phyloP scores from a whole-genome alignment of 768 basidiomycete genomes.

The Mrakia blollopis region DNA sequence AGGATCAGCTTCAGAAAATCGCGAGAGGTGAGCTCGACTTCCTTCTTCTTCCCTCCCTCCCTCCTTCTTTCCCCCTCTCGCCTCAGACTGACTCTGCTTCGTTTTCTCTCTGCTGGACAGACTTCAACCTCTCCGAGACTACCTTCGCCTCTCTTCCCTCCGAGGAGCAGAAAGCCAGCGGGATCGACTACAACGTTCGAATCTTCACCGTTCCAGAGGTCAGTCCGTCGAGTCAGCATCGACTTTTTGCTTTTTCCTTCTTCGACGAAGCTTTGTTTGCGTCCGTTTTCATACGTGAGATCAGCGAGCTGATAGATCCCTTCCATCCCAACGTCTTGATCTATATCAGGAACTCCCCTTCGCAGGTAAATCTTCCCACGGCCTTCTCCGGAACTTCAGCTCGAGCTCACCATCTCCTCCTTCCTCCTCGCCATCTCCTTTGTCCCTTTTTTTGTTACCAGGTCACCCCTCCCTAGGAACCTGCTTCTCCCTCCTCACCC shows the following conservation, averaged over 20 bases:
- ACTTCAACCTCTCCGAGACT: conserved; percentile 25
- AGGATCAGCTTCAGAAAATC: conserved; percentile 6
- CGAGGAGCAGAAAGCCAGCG: not conserved
- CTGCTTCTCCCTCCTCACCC: conserved; percentile 8
- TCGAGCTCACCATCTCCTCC: not conserved
- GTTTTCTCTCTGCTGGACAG: not conserved
- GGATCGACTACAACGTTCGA: not conserved
- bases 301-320: too few species aligned
- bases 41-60: too few species aligned
- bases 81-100: not conserved
- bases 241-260: too few species aligned
- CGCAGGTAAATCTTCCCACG: not conserved
- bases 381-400: not conserved
- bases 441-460: not conserved
- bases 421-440: not conserved
- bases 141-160: not conserved
- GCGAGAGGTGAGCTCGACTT: not conserved
- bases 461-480: not conserved
- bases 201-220: conserved; percentile 8
- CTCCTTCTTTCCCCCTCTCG: not conserved
- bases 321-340: not conserved
- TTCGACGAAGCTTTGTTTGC: not conserved
- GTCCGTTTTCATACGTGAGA: too few species aligned
- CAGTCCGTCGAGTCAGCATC: not conserved
- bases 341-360: conserved; percentile 11